Evolutionary conservation across 352 stramenopile species (phyloP).

Genomic region (Stramenopiles sp.): DNA sequence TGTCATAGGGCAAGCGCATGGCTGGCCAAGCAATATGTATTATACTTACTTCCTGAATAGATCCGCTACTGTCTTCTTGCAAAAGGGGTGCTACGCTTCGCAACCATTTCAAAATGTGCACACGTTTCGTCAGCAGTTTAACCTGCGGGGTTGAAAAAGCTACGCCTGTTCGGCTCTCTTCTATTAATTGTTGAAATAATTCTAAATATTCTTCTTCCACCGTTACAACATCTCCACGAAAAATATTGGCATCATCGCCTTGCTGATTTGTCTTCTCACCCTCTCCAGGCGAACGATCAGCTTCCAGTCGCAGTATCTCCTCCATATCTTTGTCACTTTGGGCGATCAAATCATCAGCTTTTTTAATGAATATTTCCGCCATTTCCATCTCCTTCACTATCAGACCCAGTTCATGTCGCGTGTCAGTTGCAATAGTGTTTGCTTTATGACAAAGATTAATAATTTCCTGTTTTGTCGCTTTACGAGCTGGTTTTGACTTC

Average conservation of each 20-base stretch:
- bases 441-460: neutral
- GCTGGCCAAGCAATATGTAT: too few relatives aligned
- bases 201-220: neutral
- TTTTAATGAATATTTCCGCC: neutral
- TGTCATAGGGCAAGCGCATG: too few relatives aligned
- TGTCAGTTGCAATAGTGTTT: neutral
- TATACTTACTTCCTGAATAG: neutral
- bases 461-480: neutral
- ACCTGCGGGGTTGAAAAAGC: neutral
- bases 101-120: neutral
- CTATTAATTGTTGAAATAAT: neutral
- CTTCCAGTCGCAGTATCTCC: neutral
- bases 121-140: neutral
- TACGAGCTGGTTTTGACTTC: neutral
- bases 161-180: neutral
- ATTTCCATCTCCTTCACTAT: neutral
- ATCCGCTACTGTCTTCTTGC: neutral
- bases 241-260: neutral
- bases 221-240: neutral
- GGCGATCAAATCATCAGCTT: neutral
- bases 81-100: neutral
- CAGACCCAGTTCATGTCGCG: neutral
- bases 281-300: neutral
- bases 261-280: neutral
- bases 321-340: neutral